These are phyloP conservation scores for Cladorrhinum sp. DNA, from an alignment of 2,329 filamentous ascomycete genomes.

Conservation along the genomic window DNA sequence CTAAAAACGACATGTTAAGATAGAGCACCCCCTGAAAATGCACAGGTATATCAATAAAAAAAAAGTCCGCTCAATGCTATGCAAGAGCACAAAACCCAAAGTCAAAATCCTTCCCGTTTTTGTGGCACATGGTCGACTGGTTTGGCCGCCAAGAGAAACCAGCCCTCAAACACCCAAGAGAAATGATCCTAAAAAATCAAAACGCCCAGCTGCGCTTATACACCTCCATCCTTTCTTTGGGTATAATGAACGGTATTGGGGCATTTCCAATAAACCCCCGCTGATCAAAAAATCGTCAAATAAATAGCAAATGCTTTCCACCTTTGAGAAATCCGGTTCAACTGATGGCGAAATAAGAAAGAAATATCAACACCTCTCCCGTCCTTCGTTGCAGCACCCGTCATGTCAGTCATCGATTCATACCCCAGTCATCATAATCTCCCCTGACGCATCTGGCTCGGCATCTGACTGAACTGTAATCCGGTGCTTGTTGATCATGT, in stretches of 20 bases:
- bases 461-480: slow-evolving; percentile 40
- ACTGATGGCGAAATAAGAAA: not conserved
- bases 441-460: slow-evolving; percentile 42
- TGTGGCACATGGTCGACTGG: not conserved
- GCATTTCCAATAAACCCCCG: not conserved
- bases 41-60: not conserved
- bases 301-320: not conserved
- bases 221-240: not conserved
- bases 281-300: not conserved
- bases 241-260: not conserved
- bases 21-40: not conserved
- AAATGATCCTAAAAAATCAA: not conserved
- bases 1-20: not conserved
- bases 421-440: slow-evolving; percentile 30
- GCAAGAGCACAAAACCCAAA: not conserved
- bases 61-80: not conserved
- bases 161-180: not conserved
- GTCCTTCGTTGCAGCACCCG: too few species aligned
- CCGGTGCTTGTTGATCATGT: slow-evolving; percentile 59
- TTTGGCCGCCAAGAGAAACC: not conserved
- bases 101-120: not conserved
- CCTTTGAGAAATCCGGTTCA: not conserved
- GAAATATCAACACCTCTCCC: not conserved
- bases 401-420: slow-evolving; percentile 14
- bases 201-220: not conserved